Evolutionary conservation across 345 rosid genomes (phyloP), one percentile per base, ranked within the genome.

Genomic region (Hypericum perforatum): DNA sequence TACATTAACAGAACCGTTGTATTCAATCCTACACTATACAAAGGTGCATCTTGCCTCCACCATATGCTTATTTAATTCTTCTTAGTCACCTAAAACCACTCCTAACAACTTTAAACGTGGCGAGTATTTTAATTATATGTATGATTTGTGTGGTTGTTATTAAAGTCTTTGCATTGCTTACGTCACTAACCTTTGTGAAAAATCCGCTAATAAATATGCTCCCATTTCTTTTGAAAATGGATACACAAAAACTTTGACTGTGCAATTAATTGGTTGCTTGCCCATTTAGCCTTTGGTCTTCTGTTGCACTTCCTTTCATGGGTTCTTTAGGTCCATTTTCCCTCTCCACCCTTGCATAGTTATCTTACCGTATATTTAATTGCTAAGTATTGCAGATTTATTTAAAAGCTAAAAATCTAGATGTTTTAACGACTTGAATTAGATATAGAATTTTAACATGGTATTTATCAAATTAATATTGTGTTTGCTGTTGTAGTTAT

Each of bases 121-220:
- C 51, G 41, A 36, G 16, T 43, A 40, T 71, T 67, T 49, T 62
- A 11, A 45, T n/a, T 16, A 22, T 22, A 22, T 22, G 32, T n/a
- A n/a, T 7, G n/a, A 58, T 2, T 54, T 40, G 6, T 56, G 75
- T 62, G 67, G 74, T 60, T 56, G 40, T 62, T 39, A 57, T 59
- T 62, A 14, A 54, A 37, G 58, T 40, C 47, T 6, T 56, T 49
- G 48, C 69, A 37, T 67, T 67, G 78, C 53, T 60, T 63, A 64
- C 63, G 53, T 60, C 73, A 65, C 32, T 22, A 22, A 22, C 32
- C 32, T 22, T 22, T 22, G 1, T 45, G 58, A 46, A 43, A 13
- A 13, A 49, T 49, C 10, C 39, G 16, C 47, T 36, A 38, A 11
- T 58, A 38, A 56, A 56, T 45, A 66, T 50, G 58, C 48, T 67